Evolutionary conservation across 139 green algal genomes (phyloP), one percentile per base, ranked within the genome.

Genomic region (Ulvella scutata): DNA sequence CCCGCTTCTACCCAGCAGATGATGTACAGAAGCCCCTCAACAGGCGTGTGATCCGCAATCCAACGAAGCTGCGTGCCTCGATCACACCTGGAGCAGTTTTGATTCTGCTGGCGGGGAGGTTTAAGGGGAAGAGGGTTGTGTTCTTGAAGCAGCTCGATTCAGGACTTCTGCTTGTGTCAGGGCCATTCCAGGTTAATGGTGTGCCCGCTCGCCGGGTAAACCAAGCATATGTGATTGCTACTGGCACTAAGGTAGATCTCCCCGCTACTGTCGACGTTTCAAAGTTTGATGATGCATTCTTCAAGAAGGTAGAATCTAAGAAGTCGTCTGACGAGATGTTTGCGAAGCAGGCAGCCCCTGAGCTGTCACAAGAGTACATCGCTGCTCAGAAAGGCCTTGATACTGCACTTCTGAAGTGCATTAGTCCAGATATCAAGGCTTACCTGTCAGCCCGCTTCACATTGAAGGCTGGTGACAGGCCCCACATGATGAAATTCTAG

Each of bases 401-500:
- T 78, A 79, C 79, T 2, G 81, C 81, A 3, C 51, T 97, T 10
- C 34, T 87, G 37, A 78, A 84, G 23, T 75, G 77, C 0, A 77
- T 97, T 40, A 79, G 79, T 40, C 77, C 82, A 2, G 89, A 97
- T 29, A 78, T 98, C 59, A 96, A 96, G 87, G 87, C 83, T 31
- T 98, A 98, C 89, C 85, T 98, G 31, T 78, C 76, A 29, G 85
- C 87, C 2, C 86, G 88, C 74, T 99, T 99, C 86, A 88, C 89
- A n/a, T 90, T 99, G 26, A 80, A 82, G 39, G 82, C 83, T 72
- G 92, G 92, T 43, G 89, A 97, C 84, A 86, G 94, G 77, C 95
- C 95, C 21, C 95, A 99, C 87, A 84, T 97, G 43, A 93, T 99
- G 87, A 96, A 95, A 83, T 99, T 98, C 85, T 98, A 89, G 92